Evolutionary conservation across 192 early-diverging fungal genomes (phyloP).

Genomic region (Coemansia sp.): DNA sequence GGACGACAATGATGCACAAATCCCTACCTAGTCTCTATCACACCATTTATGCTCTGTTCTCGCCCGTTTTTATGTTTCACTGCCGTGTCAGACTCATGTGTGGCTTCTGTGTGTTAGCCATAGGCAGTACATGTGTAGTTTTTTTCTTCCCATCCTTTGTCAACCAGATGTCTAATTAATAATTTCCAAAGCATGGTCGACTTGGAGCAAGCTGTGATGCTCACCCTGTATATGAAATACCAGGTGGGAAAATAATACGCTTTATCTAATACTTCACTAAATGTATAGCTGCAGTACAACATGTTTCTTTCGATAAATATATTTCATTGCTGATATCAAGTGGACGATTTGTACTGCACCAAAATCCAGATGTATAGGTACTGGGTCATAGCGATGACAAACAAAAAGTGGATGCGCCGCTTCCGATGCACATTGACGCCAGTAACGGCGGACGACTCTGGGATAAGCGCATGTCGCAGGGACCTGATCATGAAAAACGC

Average conservation of each 20-base stretch:
- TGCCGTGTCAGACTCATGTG: too few relatives aligned
- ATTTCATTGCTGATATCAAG: background rate
- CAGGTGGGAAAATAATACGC: too few relatives aligned
- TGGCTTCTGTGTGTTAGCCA: background rate
- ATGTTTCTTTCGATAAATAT: background rate
- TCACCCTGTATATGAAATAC: too few relatives aligned
- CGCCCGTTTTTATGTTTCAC: background rate
- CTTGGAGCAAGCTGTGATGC: too few relatives aligned
- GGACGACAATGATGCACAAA: constrained; percentile 44
- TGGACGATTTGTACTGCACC: constrained; percentile 57
- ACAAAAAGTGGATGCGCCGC: constrained; percentile 86
- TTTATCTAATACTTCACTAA: too few relatives aligned
- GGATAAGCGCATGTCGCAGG: constrained; percentile 73
- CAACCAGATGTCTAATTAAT: too few relatives aligned
- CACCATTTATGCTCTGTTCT: background rate
- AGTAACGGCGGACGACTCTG: constrained; percentile 64
- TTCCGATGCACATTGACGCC: constrained; percentile 73
- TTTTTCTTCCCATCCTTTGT: too few relatives aligned
- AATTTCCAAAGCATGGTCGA: too few relatives aligned
- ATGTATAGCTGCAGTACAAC: too few relatives aligned
- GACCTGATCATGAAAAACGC: constrained; percentile 90
- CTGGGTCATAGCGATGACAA: constrained; percentile 82
- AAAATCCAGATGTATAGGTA: constrained; percentile 82
- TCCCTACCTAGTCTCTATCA: constrained; percentile 40
- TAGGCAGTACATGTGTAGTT: too few relatives aligned